phyloP scores from a whole-genome alignment of 2,329 filamentous ascomycete species.

The Xylogone sp. region DNA sequence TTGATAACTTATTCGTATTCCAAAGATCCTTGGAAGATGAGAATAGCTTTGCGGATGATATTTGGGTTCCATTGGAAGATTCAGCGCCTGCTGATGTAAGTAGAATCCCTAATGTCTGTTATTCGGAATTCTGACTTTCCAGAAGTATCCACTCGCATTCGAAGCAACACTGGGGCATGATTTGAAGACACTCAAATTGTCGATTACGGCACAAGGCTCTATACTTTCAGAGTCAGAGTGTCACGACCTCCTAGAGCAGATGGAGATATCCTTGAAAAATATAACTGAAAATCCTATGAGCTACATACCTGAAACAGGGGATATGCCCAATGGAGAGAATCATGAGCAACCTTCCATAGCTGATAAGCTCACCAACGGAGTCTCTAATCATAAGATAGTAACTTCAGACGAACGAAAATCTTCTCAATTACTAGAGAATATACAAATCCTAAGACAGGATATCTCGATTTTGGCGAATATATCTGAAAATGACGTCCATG shows the following conservation, averaged over 20 bases:
- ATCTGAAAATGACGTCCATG: slow-evolving; percentile 45
- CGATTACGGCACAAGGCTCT: slow-evolving; percentile 54
- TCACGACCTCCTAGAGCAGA: slow-evolving; percentile 36
- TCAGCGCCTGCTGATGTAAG: slow-evolving; percentile 29
- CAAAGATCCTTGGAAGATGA: slow-evolving; percentile 46
- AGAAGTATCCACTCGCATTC: slow-evolving; percentile 60
- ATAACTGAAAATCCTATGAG: slow-evolving; percentile 10
- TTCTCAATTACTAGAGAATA: slow-evolving; percentile 9
- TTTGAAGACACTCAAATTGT: slow-evolving; percentile 46
- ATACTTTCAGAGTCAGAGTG: slow-evolving; percentile 33
- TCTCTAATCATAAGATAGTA: not conserved
- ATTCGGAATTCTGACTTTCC: slow-evolving; percentile 12
- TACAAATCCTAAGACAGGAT: slow-evolving; percentile 48
- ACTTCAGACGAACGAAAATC: not conserved
- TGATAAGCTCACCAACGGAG: not conserved
- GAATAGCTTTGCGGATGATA: slow-evolving; percentile 20
- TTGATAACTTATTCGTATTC: slow-evolving; percentile 82
- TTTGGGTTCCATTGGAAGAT: slow-evolving; percentile 54
- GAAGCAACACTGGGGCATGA: slow-evolving; percentile 58
- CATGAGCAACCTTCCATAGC: not conserved
- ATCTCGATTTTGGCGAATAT: slow-evolving; percentile 60
- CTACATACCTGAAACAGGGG: not conserved
- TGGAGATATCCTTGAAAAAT: slow-evolving; percentile 27
- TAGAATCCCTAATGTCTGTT: slow-evolving; percentile 4
- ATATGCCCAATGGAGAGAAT: not conserved